phyloP scores from a whole-genome alignment of 768 basidiomycete species.

The Trametes cubensis region DNA sequence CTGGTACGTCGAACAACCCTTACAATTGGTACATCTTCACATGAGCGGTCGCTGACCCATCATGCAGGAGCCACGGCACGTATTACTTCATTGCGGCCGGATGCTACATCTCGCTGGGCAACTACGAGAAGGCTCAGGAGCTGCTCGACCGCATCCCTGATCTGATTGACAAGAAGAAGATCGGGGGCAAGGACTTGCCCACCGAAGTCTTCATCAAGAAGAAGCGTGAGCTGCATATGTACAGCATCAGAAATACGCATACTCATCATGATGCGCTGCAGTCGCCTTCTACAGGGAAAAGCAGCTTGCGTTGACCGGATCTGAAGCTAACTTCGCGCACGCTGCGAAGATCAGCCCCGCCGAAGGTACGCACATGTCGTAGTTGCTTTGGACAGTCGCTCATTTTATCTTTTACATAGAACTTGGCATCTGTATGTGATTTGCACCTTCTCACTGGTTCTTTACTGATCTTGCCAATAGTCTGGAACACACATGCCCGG shows the following conservation, averaged over 20 bases:
- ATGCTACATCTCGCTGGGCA: conserved; percentile 61
- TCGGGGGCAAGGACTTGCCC: conserved; percentile 69
- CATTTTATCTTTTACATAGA: conserved; percentile 43
- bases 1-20: conserved; percentile 67
- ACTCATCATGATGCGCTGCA: conserved; percentile 31
- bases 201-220: conserved; percentile 80
- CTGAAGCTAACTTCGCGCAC: conserved; percentile 52
- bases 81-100: conserved; percentile 82
- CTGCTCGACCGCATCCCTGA: conserved; percentile 65
- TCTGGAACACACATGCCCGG: conserved; percentile 80
- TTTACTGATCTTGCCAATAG: conserved; percentile 37
- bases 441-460: neutral
- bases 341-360: conserved; percentile 68
- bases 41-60: neutral
- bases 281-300: conserved; percentile 79
- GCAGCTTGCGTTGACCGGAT: conserved; percentile 55
- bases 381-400: neutral
- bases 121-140: conserved; percentile 59
- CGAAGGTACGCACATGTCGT: conserved; percentile 52
- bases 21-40: too few relatives aligned
- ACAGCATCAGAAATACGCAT: neutral
- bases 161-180: conserved; percentile 59
- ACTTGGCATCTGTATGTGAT: conserved; percentile 64
- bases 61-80: conserved; percentile 70
- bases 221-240: conserved; percentile 52